Evolutionary conservation across 257 asterid species (phyloP), one percentile per base, ranked within the genome.

Genomic region (Jacaranda copaia): DNA sequence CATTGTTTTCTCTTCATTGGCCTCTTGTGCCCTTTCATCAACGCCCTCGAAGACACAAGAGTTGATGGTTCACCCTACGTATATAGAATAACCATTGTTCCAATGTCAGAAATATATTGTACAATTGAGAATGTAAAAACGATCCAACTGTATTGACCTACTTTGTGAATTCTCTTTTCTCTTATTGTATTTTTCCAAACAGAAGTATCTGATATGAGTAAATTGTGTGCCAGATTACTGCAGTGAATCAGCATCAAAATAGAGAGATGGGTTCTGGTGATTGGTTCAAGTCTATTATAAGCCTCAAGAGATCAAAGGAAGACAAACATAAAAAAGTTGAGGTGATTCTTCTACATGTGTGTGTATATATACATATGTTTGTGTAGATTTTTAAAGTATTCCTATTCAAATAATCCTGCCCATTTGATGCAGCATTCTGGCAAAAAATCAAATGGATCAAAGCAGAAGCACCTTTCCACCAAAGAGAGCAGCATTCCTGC

Each of bases 271-370:
- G 87, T 60, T 81, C 87, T 42, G 85, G 89, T 32, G 63, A 70
- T 76, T 87, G 97, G 84, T 84, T 92, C 80, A 89, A 85, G 76
- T 68, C 76, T 42, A 71, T 81, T 18, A 80, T 84, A 55, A 42
- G 83, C 69, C 84, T 83, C 46, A 88, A 68, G 84, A 81, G 80
- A 72, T 66, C 75, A 16, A 92, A 88, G 85, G 51, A 58, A 61
- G 64, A 70, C 8, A 81, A 67, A 68, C 73, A 75, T 0, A 87
- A 77, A 70, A 81, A 85, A 19, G 6, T 51, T 78, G 77, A 85
- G 85, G 89, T 77, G 76, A 62, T 11, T 42, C 53, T 61, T 18
- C 4, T 68, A 46, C 52, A 68, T 13, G 6, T 46, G 11, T 43
- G 10, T 60, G 39, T 1, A 25, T 63, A 36, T 56, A 14, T 25